A percentile compares a stretch with the other conserved stretches of the same genome.
Conservation (phyloP, 441 rosid species). For the Aquilaria agallochum region DNA sequence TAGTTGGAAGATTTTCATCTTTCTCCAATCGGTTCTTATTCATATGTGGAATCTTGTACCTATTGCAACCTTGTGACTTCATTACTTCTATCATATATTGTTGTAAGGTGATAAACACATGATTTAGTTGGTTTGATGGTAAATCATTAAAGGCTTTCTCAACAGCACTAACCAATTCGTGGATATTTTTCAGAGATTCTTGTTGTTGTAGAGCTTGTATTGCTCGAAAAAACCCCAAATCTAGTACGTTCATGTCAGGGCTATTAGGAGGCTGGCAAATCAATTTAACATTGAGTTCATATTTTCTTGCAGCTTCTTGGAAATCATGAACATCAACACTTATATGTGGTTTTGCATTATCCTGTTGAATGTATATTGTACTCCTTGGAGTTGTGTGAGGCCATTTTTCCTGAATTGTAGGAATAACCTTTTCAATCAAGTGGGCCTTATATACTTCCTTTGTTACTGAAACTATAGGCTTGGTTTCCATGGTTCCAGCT, state of each 20-base stretch:
- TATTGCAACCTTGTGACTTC: not conserved
- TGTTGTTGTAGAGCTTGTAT: conserved; percentile 1
- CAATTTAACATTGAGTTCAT: not conserved
- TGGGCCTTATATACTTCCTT: not conserved
- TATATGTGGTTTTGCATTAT: conserved; percentile 8
- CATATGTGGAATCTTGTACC: not conserved
- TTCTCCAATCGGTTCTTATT: not conserved
- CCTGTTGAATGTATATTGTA: conserved; percentile 4
- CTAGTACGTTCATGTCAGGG: conserved; percentile 1
- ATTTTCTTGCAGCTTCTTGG: not conserved
- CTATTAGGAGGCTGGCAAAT: conserved; percentile 4
- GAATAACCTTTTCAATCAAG: conserved; percentile 1
- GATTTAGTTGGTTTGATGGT: not conserved
- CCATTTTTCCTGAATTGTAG: not conserved
- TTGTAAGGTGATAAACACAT: not conserved
- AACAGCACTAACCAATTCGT: not conserved
- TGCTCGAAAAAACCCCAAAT: conserved; percentile 7
- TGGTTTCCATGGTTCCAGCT: conserved; percentile 2
- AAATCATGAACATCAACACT: not conserved
- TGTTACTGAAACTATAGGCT: not conserved
- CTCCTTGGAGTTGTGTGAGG: not conserved
- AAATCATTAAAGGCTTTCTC: not conserved
- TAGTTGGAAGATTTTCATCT: too few relatives aligned
- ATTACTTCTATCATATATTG: not conserved
- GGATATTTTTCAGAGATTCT: not conserved